Conservation (phyloP, 768 basidiomycete genomes). For the Symmetrospora coprosmae region DNA sequence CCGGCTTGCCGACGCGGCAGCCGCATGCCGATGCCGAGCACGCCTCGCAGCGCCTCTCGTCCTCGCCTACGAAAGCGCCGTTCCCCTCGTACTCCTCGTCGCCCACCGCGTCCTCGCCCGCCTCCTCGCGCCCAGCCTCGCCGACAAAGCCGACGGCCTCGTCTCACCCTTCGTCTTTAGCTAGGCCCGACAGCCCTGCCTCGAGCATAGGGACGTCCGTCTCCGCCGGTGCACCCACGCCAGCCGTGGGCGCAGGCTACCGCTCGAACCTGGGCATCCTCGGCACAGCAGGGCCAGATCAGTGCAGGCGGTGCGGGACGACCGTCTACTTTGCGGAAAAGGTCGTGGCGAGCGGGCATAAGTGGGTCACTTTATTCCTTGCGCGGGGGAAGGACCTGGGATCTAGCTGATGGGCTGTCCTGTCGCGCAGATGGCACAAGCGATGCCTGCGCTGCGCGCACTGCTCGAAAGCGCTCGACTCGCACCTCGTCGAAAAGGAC, state of each 20-base stretch:
- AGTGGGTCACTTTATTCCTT: background rate
- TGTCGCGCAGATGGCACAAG: constrained; percentile 18
- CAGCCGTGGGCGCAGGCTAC: background rate
- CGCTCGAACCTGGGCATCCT: constrained; percentile 12
- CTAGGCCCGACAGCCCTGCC: no score
- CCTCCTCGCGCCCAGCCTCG: background rate
- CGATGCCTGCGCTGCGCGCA: constrained; percentile 27
- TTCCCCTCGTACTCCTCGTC: background rate
- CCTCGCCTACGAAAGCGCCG: background rate
- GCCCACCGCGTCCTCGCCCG: background rate
- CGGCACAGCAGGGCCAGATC: constrained; percentile 4
- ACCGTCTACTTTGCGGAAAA: constrained; percentile 28
- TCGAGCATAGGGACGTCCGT: background rate
- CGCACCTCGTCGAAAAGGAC: constrained; percentile 22
- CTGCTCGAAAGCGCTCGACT: constrained; percentile 26
- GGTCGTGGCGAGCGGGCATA: constrained; percentile 23
- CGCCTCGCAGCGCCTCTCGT: background rate
- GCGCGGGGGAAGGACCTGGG: background rate
- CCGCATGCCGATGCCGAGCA: background rate
- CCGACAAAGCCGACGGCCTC: background rate
- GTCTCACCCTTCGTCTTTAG: no score
- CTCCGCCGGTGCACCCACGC: background rate
- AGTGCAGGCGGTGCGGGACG: constrained; percentile 25
- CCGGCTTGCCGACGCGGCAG: no score
- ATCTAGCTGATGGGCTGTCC: background rate